Percentiles rank a stretch among this genome's conserved stretches.
Conservation (phyloP, 805 yeast species). For the Kodamaea hsintzibuensis region DNA sequence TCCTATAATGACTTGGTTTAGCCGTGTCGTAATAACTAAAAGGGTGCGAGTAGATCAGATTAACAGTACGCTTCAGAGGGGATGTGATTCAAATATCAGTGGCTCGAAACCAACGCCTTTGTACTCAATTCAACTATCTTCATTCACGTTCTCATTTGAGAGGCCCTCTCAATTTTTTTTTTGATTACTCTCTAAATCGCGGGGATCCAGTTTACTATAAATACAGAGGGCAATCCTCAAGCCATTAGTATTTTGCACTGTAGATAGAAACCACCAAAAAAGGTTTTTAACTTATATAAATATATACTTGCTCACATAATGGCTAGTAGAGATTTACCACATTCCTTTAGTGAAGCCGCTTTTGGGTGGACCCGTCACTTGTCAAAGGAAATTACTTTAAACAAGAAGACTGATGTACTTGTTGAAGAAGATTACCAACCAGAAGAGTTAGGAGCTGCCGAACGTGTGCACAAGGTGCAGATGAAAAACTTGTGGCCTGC, state of each 20-base stretch:
- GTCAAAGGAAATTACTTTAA: conserved; percentile 43
- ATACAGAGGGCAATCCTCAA: not conserved
- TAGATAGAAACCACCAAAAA: not conserved
- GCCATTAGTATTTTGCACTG: not conserved
- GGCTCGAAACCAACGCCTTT: not conserved
- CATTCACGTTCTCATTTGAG: not conserved
- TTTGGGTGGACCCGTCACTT: conserved; percentile 46
- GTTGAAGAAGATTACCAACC: conserved; percentile 18
- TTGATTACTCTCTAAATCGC: not conserved
- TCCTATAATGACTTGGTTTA: not conserved
- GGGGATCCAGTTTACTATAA: not conserved
- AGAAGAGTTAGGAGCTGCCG: conserved; percentile 16
- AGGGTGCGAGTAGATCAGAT: not conserved
- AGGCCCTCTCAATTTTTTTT: not conserved
- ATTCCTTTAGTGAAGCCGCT: conserved; percentile 34
- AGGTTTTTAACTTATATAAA: not conserved
- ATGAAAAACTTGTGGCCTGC: conserved; percentile 33
- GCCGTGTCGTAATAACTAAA: not conserved
- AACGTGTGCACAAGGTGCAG: conserved; percentile 15
- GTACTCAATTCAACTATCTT: not conserved
- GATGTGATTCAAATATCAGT: not conserved
- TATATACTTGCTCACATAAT: conserved; percentile 2
- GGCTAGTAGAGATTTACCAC: conserved; percentile 52
- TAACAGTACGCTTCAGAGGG: not conserved
- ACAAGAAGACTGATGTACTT: conserved; percentile 25